Evolutionary conservation across 129 eudicot species (phyloP), one percentile per base, ranked within the genome.

Genomic region (Saussurea involucrata): DNA sequence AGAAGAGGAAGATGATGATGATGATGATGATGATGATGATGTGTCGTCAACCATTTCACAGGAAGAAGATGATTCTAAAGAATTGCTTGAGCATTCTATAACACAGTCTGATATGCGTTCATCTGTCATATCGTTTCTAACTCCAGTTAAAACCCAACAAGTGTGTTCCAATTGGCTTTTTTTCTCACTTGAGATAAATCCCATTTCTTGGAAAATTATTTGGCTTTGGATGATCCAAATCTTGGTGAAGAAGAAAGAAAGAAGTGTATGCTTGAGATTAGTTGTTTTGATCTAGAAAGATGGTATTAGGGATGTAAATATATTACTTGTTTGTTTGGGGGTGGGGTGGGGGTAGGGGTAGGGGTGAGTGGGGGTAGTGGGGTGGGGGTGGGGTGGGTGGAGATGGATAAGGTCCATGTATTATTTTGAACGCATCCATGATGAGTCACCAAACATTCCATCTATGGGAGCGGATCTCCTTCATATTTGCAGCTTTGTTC

Each of bases 401-500:
- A 53, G 53, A 34, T 49, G 85, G 79, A 81, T 84, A 78, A 78
- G 86, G 86, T 70, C 88, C 77, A 82, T 68, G 34, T 83, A 12
- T 86, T 72, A 27, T 6, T 79, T 69, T 58, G 83, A 75, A 77
- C 73, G 66, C 86, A 77, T 78, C 83, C 80, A 84, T 44, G 84
- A 88, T 64, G 84, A 90, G 83, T 90, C 96, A 90, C 68, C 83
- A 82, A 60, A 55, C 67, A 27, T 82, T 80, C 74, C 80, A 49
- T 24, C 6, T 80, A 68, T 77, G 78, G 70, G 66, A 75, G 24
- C 18, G 25, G 63, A 61, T 24, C 42, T 18, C 68, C 8, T 44
- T 64, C 34, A 40, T 49, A 31, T 33, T 69, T 78, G 77, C 73
- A 74, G 27, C 76, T 44, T 64, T 70, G 71, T 49, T 73, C 71